A percentile compares a stretch with the other conserved stretches of the same genome.
These are phyloP conservation scores for Leccinum olivaceopallidum DNA, from an alignment of 768 basidiomycete genomes.

Conservation along the genomic window DNA sequence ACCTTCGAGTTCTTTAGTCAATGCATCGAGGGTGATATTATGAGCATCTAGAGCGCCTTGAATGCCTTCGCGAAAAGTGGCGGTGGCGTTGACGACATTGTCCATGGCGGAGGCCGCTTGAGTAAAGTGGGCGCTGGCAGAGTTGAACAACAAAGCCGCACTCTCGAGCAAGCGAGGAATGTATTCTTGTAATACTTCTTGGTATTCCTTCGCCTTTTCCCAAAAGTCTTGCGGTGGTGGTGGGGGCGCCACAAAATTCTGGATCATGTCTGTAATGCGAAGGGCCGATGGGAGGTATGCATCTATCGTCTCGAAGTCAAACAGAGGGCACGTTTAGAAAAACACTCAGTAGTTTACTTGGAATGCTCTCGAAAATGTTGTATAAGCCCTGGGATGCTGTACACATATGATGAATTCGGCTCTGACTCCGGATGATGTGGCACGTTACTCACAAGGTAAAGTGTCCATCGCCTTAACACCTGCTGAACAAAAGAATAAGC, in stretches of 20 bases:
- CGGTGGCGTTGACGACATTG: slow-evolving; percentile 13
- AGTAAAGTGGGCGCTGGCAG: slow-evolving; percentile 1
- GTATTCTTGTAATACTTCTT: slow-evolving; percentile 2
- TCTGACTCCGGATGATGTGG: neutral
- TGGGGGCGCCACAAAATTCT: neutral
- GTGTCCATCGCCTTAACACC: neutral
- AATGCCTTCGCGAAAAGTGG: slow-evolving; percentile 14
- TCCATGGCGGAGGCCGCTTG: slow-evolving; percentile 7
- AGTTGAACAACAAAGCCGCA: slow-evolving; percentile 2
- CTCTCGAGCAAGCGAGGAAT: slow-evolving; percentile 7
- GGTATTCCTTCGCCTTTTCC: slow-evolving; percentile 10
- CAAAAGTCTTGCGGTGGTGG: slow-evolving; percentile 9
- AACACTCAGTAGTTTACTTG: neutral
- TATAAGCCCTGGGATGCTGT: neutral
- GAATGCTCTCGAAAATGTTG: neutral
- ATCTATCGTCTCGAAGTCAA: neutral
- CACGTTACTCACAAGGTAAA: neutral
- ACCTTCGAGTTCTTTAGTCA: slow-evolving; percentile 14
- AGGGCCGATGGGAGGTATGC: neutral
- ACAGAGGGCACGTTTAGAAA: neutral
- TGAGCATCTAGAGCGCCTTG: slow-evolving; percentile 8
- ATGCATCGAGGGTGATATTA: slow-evolving; percentile 3
- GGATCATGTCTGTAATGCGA: neutral
- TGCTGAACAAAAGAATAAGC: neutral
- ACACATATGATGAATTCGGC: neutral